Base-by-base conservation (phyloP, 2,329 filamentous ascomycete species). In the Epichloe hybrida region DNA sequence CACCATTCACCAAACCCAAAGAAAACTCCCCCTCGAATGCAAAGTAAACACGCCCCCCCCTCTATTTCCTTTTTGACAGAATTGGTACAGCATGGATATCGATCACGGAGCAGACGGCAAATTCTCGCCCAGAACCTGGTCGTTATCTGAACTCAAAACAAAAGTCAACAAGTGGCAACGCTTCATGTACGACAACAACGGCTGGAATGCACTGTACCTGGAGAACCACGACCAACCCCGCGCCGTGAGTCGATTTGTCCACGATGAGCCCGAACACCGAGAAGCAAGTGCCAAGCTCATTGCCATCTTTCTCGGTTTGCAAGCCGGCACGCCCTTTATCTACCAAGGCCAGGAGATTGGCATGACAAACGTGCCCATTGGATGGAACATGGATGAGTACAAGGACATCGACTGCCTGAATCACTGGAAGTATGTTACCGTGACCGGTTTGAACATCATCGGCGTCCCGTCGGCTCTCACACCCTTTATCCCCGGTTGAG, bases 261-360 rank as follows among this genome's bases (percentile, higher is more conserved):
- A 70, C 43, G 74, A 77, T 37, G 66, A 66, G n/a, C 72, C 74
- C 3, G 65, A 72, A 57, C 64, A 74, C 56, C 70, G 77, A 9
- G 63, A 64, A 8, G 60, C 67, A 6, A 74, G 76, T 17, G 76
- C 75, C 9, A 84, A 84, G 64, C 72, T 83, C 64, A 66, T 84
- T 15, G 74, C 79, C 20, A 69, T 76, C 8, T 72, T 81, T 54
- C 69, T 80, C 52, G 71, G 69, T 3, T 69, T 79, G 47, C 76
- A 82, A 55, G 72, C 76, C 2, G 82, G 81, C 15, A 84, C 82
- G 0, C 70, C 80, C 0, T 85, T 82, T 58, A 66, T 85, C n/a
- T 85, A 83, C 60, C 81, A 85, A 61, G 82, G 82, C 12, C 80
- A 86, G 60, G 82, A 86, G 64, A 70, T 85, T 36, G 82, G 80